Conservation (phyloP, 768 basidiomycete species). For the Cystobasidium ongulense region DNA sequence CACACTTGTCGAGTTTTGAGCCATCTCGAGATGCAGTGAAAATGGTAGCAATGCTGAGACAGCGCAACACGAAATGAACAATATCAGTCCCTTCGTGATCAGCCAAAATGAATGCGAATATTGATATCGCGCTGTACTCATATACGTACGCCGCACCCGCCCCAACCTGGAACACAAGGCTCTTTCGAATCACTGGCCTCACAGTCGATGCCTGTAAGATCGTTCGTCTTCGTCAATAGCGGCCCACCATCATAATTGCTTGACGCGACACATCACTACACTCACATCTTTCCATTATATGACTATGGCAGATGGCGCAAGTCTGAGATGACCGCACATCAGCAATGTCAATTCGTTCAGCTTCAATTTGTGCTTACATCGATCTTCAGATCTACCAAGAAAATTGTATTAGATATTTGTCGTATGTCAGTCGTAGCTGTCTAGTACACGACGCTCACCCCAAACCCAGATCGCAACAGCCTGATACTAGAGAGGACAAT, state of each 20-base stretch:
- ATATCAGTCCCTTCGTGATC: not conserved
- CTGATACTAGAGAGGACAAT: conserved; percentile 67
- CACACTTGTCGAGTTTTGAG: conserved; percentile 94
- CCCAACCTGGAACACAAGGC: conserved; percentile 97
- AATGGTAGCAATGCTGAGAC: conserved; percentile 92
- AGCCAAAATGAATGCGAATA: not conserved
- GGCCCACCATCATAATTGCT: too few species aligned
- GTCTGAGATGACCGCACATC: not conserved
- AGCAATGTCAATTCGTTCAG: not conserved
- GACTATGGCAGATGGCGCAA: conserved; percentile 97
- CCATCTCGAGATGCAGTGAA: conserved; percentile 99
- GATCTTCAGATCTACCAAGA: conserved; percentile 43
- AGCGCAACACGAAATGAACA: not conserved
- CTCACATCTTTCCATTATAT: conserved; percentile 99
- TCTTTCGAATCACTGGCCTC: conserved; percentile 96
- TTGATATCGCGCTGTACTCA: not conserved
- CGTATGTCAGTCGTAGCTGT: not conserved
- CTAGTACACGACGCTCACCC: conserved; percentile 47
- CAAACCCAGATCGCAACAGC: conserved; percentile 97
- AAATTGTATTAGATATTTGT: not conserved
- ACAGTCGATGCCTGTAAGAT: conserved; percentile 80
- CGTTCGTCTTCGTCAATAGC: too few species aligned
- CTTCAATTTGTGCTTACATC: conserved; percentile 8
- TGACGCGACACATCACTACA: too few species aligned
- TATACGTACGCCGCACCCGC: conserved; percentile 79